Evolutionary conservation across 2,329 filamentous ascomycete species (phyloP).

Genomic region (Colletotrichum plurivorum): DNA sequence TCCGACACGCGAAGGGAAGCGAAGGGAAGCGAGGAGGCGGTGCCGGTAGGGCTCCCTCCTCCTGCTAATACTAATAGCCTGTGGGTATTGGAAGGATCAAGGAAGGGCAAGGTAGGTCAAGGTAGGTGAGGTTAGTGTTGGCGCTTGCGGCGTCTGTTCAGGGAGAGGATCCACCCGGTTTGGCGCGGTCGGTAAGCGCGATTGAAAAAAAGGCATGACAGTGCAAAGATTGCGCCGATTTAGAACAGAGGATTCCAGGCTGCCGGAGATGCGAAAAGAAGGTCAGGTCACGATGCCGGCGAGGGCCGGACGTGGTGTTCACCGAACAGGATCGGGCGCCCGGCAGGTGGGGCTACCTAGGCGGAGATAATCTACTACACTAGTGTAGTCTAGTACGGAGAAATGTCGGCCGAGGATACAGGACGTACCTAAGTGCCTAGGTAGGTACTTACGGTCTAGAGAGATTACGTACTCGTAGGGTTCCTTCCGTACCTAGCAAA

Average conservation of each 20-base stretch:
- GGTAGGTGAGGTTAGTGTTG: not conserved
- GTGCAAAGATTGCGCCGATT: not conserved
- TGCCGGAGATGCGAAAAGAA: not conserved
- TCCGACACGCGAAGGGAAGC: not conserved
- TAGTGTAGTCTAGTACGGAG: not conserved
- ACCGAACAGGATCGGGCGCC: not conserved
- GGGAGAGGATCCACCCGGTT: not conserved
- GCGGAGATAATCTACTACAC: not conserved
- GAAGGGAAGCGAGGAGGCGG: constrained; percentile 9
- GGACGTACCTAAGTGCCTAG: no score
- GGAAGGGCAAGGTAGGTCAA: not conserved
- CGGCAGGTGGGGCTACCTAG: not conserved
- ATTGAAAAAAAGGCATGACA: not conserved
- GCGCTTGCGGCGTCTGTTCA: constrained; percentile 9
- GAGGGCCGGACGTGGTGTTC: not conserved
- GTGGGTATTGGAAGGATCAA: no score
- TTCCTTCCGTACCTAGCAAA: no score
- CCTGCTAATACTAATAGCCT: not conserved
- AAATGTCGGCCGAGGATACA: no score
- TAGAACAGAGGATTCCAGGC: not conserved
- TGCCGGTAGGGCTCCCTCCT: constrained; percentile 6
- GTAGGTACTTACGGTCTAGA: no score
- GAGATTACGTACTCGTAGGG: no score
- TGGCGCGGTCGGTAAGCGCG: not conserved
- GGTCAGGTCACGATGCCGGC: not conserved